phyloP scores from a whole-genome alignment of 1,284 basidiomycete species.

The Ustilago esculenta region DNA sequence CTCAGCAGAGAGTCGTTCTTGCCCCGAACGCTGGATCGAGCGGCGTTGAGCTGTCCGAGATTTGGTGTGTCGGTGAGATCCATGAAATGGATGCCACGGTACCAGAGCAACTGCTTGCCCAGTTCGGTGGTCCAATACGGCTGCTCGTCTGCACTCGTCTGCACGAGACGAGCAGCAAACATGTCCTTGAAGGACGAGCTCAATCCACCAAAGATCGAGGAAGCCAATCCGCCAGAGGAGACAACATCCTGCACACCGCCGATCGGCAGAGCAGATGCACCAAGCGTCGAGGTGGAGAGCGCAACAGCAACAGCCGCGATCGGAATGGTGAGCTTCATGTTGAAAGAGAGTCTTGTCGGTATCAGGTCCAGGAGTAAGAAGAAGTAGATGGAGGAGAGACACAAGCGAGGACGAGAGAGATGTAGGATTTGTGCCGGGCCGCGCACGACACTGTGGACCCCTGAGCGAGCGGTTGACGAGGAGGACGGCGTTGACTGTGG shows the following conservation, averaged over 20 bases:
- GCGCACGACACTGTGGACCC: conserved; percentile 1
- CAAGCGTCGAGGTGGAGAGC: conserved; percentile 7
- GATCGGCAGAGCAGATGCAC: conserved; percentile 22
- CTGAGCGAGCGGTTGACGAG: too few species aligned
- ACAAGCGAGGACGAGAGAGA: not conserved
- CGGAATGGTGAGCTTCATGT: conserved; percentile 38
- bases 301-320: conserved; percentile 16
- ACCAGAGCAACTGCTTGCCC: conserved; percentile 52
- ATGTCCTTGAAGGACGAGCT: conserved; percentile 15
- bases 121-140: conserved; percentile 62
- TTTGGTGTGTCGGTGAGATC: conserved; percentile 55
- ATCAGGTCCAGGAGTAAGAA: too few species aligned
- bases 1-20: not conserved
- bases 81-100: conserved; percentile 49
- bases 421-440: not conserved
- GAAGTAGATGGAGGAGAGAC: conserved; percentile 3
- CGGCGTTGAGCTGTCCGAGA: conserved; percentile 29
- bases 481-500: not conserved
- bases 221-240: conserved; percentile 21
- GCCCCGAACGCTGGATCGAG: not conserved
- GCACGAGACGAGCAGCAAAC: conserved; percentile 34
- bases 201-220: conserved; percentile 15
- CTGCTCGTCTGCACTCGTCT: conserved; percentile 24
- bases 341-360: not conserved
- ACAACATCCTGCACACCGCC: conserved; percentile 8